These are phyloP conservation scores for Eimeria falciformis DNA, from an alignment of 169 alveolate genomes.

Conservation along the genomic window DNA sequence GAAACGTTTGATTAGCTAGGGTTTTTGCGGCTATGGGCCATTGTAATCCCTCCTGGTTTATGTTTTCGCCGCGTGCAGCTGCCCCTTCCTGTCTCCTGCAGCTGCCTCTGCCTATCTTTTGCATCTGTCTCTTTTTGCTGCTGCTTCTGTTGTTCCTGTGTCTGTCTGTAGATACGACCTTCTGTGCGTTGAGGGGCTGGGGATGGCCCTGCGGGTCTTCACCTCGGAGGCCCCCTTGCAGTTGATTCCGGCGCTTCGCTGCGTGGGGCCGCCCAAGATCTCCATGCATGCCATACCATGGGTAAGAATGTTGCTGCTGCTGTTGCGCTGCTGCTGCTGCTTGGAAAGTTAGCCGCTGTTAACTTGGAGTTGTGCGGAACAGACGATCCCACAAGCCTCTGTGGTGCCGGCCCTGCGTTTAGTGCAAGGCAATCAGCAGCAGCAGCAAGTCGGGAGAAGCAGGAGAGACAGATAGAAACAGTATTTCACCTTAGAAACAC, in stretches of 20 bases:
- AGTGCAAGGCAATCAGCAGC: no score
- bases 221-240: conserved; percentile 33
- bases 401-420: no score
- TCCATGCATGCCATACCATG: background rate
- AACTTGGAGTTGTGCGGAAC: no score
- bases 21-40: background rate
- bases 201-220: conserved; percentile 83
- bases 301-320: conserved; percentile 30
- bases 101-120: background rate
- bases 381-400: background rate
- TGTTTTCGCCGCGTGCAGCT: background rate
- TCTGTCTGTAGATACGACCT: conserved; percentile 87
- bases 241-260: background rate
- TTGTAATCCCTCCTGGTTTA: background rate
- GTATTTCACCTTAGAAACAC: no score
- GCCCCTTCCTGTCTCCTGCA: background rate
- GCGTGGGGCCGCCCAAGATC: background rate
- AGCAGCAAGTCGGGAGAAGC: no score
- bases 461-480: no score
- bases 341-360: no score
- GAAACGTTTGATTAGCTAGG: no score
- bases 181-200: conserved; percentile 94
- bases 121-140: background rate
- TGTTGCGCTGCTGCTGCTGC: conserved; percentile 52
- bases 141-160: background rate